phyloP scores from a whole-genome alignment of 169 alveolate genomes.

The Plasmodium cynomolgi region DNA sequence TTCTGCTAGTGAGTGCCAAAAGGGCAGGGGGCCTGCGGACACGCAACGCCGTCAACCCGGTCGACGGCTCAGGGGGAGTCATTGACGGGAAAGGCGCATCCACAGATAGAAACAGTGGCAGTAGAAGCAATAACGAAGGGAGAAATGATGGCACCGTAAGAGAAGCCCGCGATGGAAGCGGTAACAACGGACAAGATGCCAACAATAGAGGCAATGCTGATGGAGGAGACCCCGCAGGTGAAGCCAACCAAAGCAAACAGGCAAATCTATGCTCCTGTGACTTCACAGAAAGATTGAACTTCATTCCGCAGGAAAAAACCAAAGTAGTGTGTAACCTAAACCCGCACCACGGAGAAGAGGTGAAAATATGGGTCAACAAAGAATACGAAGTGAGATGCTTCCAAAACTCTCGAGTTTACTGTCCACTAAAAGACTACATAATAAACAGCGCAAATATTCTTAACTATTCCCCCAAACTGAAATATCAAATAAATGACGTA shows the following conservation, averaged over 20 bases:
- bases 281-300: constrained; percentile 42
- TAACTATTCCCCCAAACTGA: constrained; percentile 30
- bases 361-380: constrained; percentile 44
- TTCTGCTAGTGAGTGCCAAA: background rate
- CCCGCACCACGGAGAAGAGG: constrained; percentile 47
- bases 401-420: constrained; percentile 32
- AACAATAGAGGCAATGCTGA: background rate
- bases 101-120: background rate
- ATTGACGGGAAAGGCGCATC: background rate
- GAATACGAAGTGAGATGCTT: constrained; percentile 56
- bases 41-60: background rate
- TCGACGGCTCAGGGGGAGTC: background rate
- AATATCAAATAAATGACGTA: background rate
- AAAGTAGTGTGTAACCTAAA: constrained; percentile 44
- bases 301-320: constrained; percentile 24
- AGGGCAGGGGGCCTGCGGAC: background rate
- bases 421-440: constrained; percentile 28
- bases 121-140: background rate
- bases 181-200: background rate
- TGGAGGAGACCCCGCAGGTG: background rate
- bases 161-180: background rate
- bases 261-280: constrained; percentile 37
- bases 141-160: background rate
- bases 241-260: background rate
- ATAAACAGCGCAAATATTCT: constrained; percentile 19